Percentiles rank a stretch among this genome's conserved stretches.
Evolutionary conservation across 2,329 filamentous ascomycete genomes (phyloP).

Genomic region (Polychaeton citri): DNA sequence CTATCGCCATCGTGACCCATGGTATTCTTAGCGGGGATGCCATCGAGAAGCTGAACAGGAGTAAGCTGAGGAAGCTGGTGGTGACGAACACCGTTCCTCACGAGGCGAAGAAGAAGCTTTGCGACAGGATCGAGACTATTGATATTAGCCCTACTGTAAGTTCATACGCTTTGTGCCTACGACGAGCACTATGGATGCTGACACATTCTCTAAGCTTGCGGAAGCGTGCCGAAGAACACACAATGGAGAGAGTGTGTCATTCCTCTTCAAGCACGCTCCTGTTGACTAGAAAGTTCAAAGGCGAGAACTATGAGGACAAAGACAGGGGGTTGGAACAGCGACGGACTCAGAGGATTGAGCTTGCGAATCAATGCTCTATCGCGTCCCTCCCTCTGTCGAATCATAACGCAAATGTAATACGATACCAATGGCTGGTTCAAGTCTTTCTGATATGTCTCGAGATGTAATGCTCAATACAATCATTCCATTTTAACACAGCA

Average conservation of each 20-base stretch:
- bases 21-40: slow-evolving; percentile 82
- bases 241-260: slow-evolving; percentile 55
- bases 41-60: slow-evolving; percentile 72
- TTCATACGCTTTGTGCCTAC: slow-evolving; percentile 3
- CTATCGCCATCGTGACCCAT: slow-evolving; percentile 91
- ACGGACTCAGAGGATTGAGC: no score
- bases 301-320: no score
- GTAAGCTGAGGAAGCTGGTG: slow-evolving; percentile 63
- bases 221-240: slow-evolving; percentile 57
- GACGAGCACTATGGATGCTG: slow-evolving; percentile 3
- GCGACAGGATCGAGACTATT: slow-evolving; percentile 74
- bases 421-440: no score
- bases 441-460: no score
- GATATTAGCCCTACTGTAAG: slow-evolving; percentile 69
- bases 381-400: no score
- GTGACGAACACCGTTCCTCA: slow-evolving; percentile 84
- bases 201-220: slow-evolving; percentile 33
- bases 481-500: no score
- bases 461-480: no score
- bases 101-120: slow-evolving; percentile 64
- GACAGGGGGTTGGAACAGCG: no score
- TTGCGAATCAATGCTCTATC: no score
- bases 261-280: slow-evolving; percentile 54
- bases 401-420: no score
- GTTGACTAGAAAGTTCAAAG: no score